Evolutionary conservation across 352 stramenopile genomes (phyloP).

Genomic region (Phytophthora aleatoria): DNA sequence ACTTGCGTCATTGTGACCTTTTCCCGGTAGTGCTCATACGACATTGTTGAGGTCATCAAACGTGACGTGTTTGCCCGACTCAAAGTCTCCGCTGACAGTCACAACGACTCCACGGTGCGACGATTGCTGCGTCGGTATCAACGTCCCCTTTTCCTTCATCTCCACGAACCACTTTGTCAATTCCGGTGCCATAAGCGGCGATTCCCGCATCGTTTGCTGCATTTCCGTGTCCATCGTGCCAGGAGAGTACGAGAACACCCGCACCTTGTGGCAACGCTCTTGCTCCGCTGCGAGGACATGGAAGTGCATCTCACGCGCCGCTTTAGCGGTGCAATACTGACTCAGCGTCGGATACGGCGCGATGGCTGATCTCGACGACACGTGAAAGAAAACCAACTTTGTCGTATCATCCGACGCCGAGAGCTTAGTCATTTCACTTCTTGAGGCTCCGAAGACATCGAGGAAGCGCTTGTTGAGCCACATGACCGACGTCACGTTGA

Average conservation of each 20-base stretch:
- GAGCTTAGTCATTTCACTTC: background rate
- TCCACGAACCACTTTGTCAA: constrained; percentile 48
- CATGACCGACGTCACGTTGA: constrained; percentile 87
- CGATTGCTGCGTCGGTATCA: constrained; percentile 56
- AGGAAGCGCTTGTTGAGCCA: constrained; percentile 87
- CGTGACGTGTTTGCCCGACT: constrained; percentile 71
- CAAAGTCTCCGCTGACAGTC: constrained; percentile 50
- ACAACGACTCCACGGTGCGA: constrained; percentile 62
- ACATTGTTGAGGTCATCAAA: constrained; percentile 35
- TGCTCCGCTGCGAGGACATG: constrained; percentile 73
- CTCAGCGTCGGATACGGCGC: too few species aligned
- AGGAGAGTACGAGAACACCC: constrained; percentile 85
- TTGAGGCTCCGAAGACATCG: constrained; percentile 55
- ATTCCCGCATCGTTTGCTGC: constrained; percentile 71
- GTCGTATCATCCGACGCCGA: too few species aligned
- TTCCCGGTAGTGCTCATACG: too few species aligned
- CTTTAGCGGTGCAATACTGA: constrained; percentile 84
- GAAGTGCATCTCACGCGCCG: constrained; percentile 88
- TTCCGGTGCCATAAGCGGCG: constrained; percentile 33
- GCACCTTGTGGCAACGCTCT: constrained; percentile 33
- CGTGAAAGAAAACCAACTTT: too few species aligned
- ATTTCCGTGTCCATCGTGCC: constrained; percentile 90
- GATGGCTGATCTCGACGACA: too few species aligned
- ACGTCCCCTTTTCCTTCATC: constrained; percentile 57
- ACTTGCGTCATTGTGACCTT: too few species aligned